Evolutionary conservation across 2,329 filamentous ascomycete genomes (phyloP).

Genomic region (Huntiella moniliformis): DNA sequence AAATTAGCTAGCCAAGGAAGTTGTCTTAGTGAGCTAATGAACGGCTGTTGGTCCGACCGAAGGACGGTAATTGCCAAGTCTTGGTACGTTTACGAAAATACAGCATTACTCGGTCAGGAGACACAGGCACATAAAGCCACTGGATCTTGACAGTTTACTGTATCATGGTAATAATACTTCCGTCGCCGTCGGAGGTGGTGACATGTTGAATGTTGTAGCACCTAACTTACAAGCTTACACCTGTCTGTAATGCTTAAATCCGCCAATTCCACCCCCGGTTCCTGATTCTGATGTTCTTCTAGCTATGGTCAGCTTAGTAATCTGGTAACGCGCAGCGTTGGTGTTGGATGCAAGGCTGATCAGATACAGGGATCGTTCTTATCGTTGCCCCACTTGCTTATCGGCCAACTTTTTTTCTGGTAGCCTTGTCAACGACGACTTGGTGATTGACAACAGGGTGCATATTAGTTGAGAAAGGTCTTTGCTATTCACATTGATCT

Average conservation of each 20-base stretch:
- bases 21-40: too few species aligned
- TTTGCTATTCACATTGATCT: background rate
- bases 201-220: background rate
- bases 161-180: too few species aligned
- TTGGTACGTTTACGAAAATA: too few species aligned
- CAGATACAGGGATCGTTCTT: background rate
- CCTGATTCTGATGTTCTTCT: too few species aligned
- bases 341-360: slow-evolving; percentile 11
- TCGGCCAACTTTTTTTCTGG: slow-evolving; percentile 10
- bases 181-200: background rate
- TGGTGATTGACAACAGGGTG: slow-evolving; percentile 4
- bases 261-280: background rate
- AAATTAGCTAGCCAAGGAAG: too few species aligned
- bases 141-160: too few species aligned
- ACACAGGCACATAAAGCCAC: too few species aligned
- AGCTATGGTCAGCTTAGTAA: too few species aligned
- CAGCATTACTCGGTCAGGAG: too few species aligned
- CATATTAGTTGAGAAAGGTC: background rate
- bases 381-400: slow-evolving; percentile 10
- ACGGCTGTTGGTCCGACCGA: too few species aligned
- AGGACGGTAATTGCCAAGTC: too few species aligned
- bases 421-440: slow-evolving; percentile 12
- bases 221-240: background rate
- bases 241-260: background rate
- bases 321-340: too few species aligned